Conservation (phyloP, 2,329 filamentous ascomycete species). For the Cadophora luteo-olivacea region DNA sequence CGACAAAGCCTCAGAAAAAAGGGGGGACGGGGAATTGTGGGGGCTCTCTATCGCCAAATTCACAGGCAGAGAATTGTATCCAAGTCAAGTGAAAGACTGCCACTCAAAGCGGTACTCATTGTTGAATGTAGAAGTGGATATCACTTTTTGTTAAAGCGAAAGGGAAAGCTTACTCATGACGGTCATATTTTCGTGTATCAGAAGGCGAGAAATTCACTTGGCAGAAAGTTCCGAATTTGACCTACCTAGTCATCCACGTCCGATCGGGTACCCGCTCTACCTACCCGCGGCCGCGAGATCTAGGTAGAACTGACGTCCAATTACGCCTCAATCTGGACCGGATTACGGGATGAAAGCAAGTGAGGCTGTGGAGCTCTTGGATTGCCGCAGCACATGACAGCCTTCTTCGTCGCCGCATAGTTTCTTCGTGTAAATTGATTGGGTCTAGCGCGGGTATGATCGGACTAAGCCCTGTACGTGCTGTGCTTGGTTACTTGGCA, state of each 20-base stretch:
- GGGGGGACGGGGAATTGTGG: background rate
- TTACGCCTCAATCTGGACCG: background rate
- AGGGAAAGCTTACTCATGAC: too few relatives aligned
- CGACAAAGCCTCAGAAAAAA: background rate
- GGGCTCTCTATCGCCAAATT: background rate
- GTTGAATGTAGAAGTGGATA: too few relatives aligned
- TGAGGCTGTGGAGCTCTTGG: conserved; percentile 2
- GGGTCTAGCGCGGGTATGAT: background rate
- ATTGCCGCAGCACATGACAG: background rate
- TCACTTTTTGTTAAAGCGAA: too few relatives aligned
- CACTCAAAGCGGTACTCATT: too few relatives aligned
- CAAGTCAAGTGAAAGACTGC: background rate
- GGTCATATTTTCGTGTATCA: too few relatives aligned
- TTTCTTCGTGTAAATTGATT: background rate
- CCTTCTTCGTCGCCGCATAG: background rate
- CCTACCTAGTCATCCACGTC: too few relatives aligned
- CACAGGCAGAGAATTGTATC: background rate
- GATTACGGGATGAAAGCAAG: background rate
- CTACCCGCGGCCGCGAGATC: too few relatives aligned
- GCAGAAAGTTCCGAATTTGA: too few relatives aligned
- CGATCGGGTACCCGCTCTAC: too few relatives aligned
- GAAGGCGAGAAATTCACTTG: too few relatives aligned
- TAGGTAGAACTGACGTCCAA: background rate
- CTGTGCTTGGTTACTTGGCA: background rate
- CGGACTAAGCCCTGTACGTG: background rate